Evolutionary conservation across 192 early-diverging fungal genomes (phyloP).

Genomic region (Coemansia sp.): DNA sequence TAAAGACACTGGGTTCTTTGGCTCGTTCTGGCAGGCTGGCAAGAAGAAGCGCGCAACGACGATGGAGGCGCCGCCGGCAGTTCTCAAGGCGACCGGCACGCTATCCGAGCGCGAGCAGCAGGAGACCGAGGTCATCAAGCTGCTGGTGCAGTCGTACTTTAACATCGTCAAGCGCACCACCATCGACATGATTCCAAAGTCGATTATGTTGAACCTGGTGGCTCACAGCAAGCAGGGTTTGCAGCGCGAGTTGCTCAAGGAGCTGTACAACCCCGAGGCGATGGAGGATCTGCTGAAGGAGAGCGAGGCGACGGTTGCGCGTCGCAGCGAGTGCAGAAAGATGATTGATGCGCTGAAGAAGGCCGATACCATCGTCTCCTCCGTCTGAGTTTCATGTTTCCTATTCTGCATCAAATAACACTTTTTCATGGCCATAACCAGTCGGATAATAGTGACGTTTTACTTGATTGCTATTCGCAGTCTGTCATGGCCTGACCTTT

Average conservation of each 20-base stretch:
- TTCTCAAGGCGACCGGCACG: conserved; percentile 91
- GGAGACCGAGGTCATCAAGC: conserved; percentile 99
- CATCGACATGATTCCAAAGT: conserved; percentile 96
- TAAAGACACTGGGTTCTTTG: conserved; percentile 87
- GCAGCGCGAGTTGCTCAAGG: conserved; percentile 91
- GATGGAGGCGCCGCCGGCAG: conserved; percentile 66
- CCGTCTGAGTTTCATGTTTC: conserved; percentile 17
- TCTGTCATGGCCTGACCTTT: background rate
- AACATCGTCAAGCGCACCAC: conserved; percentile 98
- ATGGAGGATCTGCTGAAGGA: conserved; percentile 95
- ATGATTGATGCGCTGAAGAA: conserved; percentile 85
- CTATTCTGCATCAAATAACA: background rate
- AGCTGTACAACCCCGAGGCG: conserved; percentile 95
- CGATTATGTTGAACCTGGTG: conserved; percentile 98
- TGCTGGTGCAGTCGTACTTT: conserved; percentile 96
- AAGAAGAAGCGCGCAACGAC: conserved; percentile 69
- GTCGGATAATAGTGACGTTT: too few relatives aligned
- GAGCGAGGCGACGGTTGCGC: conserved; percentile 84
- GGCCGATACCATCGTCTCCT: conserved; percentile 55
- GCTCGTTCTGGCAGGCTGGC: conserved; percentile 93
- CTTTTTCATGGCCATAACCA: background rate
- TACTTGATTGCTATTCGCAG: background rate
- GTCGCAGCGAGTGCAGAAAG: conserved; percentile 94
- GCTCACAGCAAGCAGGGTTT: conserved; percentile 85
- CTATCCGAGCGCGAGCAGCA: conserved; percentile 95